Conservation (phyloP, 371 early-diverging fungal genomes). For the Smittium culicis region DNA sequence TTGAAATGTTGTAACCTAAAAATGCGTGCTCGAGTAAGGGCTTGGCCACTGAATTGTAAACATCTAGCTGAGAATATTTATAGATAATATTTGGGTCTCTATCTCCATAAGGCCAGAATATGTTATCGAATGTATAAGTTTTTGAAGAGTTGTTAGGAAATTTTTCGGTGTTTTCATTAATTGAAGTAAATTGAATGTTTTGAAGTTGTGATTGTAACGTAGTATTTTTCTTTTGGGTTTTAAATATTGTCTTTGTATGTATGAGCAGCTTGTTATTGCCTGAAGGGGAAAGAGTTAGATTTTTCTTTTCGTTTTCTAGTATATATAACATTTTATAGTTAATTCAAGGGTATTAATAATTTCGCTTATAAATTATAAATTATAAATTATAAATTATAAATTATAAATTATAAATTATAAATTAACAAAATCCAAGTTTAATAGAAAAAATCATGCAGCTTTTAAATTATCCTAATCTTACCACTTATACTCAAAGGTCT, state of each 20-base stretch:
- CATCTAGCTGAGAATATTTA: background rate
- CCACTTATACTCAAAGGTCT: background rate
- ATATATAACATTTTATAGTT: too few relatives aligned
- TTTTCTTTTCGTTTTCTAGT: background rate
- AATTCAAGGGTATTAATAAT: too few relatives aligned
- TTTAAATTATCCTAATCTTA: too few relatives aligned
- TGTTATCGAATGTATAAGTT: background rate
- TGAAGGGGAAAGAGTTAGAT: background rate
- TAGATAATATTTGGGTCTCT: background rate
- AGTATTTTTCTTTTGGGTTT: background rate
- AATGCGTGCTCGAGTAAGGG: background rate
- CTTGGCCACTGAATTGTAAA: background rate
- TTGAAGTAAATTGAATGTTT: too few relatives aligned
- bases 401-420: too few relatives aligned
- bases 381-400: too few relatives aligned
- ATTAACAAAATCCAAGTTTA: too few relatives aligned
- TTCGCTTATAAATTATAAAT: too few relatives aligned
- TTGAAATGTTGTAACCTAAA: slow-evolving; percentile 42
- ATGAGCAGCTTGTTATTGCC: background rate
- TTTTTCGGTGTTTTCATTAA: too few relatives aligned
- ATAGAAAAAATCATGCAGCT: too few relatives aligned
- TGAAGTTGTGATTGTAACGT: background rate
- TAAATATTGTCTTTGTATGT: background rate
- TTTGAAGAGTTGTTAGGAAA: background rate
- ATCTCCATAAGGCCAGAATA: background rate